Conservation (phyloP, 2,329 filamentous ascomycete species). For the Arthrobotrys pseudoclavata region DNA sequence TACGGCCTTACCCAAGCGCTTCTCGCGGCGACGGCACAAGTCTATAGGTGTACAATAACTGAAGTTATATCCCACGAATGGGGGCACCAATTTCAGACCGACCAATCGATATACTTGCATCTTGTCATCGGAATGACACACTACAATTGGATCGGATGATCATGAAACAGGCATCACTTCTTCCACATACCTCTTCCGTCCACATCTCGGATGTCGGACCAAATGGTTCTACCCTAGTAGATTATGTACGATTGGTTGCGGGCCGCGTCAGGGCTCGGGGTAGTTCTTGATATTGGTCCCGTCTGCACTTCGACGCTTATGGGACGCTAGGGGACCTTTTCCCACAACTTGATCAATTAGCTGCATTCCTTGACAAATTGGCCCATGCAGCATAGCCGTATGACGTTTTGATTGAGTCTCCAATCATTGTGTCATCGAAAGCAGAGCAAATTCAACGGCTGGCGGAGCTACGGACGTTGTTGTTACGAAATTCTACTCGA, state of each 20-base stretch:
- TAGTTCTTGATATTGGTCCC: conserved; percentile 48
- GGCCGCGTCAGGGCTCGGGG: conserved; percentile 49
- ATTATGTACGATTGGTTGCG: conserved; percentile 58
- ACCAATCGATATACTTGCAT: conserved; percentile 60
- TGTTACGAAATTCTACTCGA: conserved; percentile 19
- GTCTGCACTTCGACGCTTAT: conserved; percentile 61
- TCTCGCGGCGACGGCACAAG: conserved; percentile 55
- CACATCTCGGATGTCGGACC: conserved; percentile 58
- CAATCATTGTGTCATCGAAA: conserved; percentile 59
- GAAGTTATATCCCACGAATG: conserved; percentile 61
- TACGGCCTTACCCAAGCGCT: conserved; percentile 61
- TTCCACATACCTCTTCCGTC: conserved; percentile 61
- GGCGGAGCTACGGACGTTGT: conserved; percentile 12
- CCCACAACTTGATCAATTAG: conserved; percentile 26
- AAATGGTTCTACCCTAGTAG: conserved; percentile 31
- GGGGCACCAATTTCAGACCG: conserved; percentile 32
- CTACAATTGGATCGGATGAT: conserved; percentile 61
- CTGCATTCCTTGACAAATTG: conserved; percentile 41
- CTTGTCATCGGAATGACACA: conserved; percentile 60
- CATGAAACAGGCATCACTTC: conserved; percentile 59
- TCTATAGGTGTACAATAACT: conserved; percentile 50
- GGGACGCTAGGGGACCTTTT: conserved; percentile 60
- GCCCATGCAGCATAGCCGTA: conserved; percentile 54
- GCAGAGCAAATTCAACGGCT: conserved; percentile 57
- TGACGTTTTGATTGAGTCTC: conserved; percentile 60